phyloP scores from a whole-genome alignment of 2,329 filamentous ascomycete species.

The Phialophora macrospora region DNA sequence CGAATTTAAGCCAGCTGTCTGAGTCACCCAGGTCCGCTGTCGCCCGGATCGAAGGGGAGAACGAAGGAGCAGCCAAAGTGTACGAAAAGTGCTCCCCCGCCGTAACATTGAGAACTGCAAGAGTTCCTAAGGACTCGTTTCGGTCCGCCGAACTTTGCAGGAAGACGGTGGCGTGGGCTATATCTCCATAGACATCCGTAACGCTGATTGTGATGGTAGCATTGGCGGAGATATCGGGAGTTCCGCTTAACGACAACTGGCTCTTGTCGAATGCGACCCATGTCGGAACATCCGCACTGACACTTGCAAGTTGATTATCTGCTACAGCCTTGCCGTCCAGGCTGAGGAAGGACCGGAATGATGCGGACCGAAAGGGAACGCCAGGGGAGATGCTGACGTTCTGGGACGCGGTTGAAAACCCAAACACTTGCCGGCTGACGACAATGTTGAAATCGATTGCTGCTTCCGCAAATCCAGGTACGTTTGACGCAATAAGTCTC shows the following conservation, averaged over 20 bases:
- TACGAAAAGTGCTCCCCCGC: slow-evolving; percentile 54
- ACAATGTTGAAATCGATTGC: slow-evolving; percentile 71
- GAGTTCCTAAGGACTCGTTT: slow-evolving; percentile 48
- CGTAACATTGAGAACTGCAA: slow-evolving; percentile 55
- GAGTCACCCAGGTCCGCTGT: slow-evolving; percentile 9
- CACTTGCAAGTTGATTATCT: slow-evolving; percentile 57
- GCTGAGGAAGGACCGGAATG: slow-evolving; percentile 58
- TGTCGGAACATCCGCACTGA: slow-evolving; percentile 62
- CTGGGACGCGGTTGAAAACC: slow-evolving; percentile 64
- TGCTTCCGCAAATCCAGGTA: slow-evolving; percentile 74
- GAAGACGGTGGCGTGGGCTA: slow-evolving; percentile 61
- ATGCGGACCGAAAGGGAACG: slow-evolving; percentile 57
- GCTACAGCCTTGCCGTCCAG: slow-evolving; percentile 62
- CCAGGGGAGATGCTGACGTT: slow-evolving; percentile 63
- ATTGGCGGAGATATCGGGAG: slow-evolving; percentile 61
- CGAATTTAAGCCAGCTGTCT: slow-evolving; percentile 28
- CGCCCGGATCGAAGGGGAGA: slow-evolving; percentile 14
- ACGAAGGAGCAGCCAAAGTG: slow-evolving; percentile 9
- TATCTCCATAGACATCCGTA: slow-evolving; percentile 64
- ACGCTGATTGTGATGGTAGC: slow-evolving; percentile 67
- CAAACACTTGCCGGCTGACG: slow-evolving; percentile 72
- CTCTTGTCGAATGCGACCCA: slow-evolving; percentile 72
- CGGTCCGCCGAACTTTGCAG: slow-evolving; percentile 48
- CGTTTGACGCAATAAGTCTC: slow-evolving; percentile 76
- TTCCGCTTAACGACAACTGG: slow-evolving; percentile 69